Percentiles rank a stretch among this genome's conserved stretches.
These are phyloP conservation scores for Dryas octopetala DNA, from an alignment of 306 rosid species.

Conservation along the genomic window DNA sequence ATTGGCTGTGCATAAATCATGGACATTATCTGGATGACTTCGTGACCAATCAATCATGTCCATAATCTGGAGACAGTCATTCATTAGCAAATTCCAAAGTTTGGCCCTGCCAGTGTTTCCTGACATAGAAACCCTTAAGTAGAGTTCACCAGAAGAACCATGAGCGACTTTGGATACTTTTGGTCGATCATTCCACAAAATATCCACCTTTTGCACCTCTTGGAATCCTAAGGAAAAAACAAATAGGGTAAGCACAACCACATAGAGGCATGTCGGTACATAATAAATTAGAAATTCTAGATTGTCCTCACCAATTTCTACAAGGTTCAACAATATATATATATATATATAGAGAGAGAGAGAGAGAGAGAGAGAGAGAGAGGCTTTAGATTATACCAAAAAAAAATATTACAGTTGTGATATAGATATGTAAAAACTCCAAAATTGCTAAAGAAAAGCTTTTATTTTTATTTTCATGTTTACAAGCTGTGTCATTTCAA, in stretches of 20 bases:
- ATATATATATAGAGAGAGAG: too few relatives aligned
- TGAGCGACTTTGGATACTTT: conserved; percentile 40
- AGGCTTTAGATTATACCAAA: neutral
- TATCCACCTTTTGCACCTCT: conserved; percentile 76
- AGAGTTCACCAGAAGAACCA: conserved; percentile 69
- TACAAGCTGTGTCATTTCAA: too few relatives aligned
- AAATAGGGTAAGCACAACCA: conserved; percentile 16
- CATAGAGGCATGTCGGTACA: neutral
- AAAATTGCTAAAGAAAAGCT: neutral
- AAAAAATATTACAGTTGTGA: neutral
- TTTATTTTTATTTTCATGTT: too few relatives aligned
- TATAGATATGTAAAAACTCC: too few relatives aligned
- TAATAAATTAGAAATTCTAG: neutral
- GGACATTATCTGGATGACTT: conserved; percentile 83
- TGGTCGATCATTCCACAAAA: conserved; percentile 66
- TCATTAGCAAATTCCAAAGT: conserved; percentile 64
- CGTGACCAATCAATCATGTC: conserved; percentile 88
- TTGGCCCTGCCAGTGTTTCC: conserved; percentile 35
- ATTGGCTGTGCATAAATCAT: conserved; percentile 56
- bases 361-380: too few relatives aligned
- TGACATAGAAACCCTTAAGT: conserved; percentile 69
- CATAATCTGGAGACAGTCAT: conserved; percentile 64
- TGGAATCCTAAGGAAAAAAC: conserved; percentile 55
- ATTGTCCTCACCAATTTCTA: neutral
- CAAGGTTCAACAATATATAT: neutral